Conservation (phyloP, 2,329 filamentous ascomycete genomes). For the Elsinoe necatrix region DNA sequence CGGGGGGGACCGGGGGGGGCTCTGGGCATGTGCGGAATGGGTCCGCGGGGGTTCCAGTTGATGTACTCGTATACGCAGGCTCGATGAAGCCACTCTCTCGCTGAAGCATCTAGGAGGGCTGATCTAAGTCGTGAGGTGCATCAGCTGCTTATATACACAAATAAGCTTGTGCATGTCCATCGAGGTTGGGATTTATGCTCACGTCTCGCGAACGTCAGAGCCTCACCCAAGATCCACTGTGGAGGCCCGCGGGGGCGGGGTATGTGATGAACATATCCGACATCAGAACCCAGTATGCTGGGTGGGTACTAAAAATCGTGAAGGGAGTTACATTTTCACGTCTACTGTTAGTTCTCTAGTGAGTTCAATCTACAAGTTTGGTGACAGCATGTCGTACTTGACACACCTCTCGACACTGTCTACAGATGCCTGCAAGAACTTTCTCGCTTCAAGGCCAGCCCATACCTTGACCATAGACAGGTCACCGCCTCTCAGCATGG, state of each 20-base stretch:
- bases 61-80: background rate
- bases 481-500: conserved; percentile 41
- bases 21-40: background rate
- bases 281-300: background rate
- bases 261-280: background rate
- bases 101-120: too few relatives aligned
- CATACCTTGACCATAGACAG: conserved; percentile 75
- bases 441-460: conserved; percentile 80
- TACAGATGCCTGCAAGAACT: conserved; percentile 81
- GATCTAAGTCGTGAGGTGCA: too few relatives aligned
- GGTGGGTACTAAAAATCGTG: background rate
- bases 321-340: background rate
- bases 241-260: background rate
- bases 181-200: background rate
- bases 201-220: background rate
- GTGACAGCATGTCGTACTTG: conserved; percentile 79
- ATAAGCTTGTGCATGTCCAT: background rate
- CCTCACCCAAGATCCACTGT: background rate
- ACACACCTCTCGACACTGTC: conserved; percentile 86
- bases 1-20: background rate
- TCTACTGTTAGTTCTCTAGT: background rate
- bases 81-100: background rate
- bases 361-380: conserved; percentile 57
- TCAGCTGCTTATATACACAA: background rate
- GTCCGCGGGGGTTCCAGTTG: background rate